Evolutionary conservation across 2,329 filamentous ascomycete species (phyloP).

Genomic region (Colletotrichum chrysophilum): DNA sequence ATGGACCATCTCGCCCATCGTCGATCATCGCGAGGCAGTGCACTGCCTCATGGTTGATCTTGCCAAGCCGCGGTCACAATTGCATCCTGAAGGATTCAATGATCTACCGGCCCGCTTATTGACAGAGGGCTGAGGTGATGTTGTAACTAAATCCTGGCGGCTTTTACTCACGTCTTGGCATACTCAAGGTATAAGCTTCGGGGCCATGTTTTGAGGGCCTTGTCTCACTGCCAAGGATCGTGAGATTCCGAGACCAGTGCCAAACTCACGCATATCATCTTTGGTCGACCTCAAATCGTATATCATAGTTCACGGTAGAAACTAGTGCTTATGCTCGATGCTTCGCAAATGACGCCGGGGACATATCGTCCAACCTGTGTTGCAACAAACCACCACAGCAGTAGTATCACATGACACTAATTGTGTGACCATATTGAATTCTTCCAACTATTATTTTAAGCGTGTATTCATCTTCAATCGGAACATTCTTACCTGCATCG

Average conservation of each 20-base stretch:
- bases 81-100: background rate
- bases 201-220: background rate
- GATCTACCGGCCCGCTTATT: background rate
- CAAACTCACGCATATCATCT: background rate
- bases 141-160: background rate
- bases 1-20: background rate
- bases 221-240: background rate
- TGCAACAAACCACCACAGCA: background rate
- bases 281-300: background rate
- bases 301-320: background rate
- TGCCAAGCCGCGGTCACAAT: background rate
- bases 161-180: background rate
- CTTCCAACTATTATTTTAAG: background rate
- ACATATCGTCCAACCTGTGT: too few species aligned
- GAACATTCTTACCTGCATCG: background rate
- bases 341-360: background rate
- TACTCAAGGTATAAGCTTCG: background rate
- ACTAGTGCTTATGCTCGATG: background rate
- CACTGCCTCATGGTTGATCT: background rate
- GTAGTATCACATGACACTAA: fast-evolving
- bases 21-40: background rate
- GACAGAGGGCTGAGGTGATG: background rate
- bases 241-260: background rate
- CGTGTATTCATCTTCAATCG: background rate
- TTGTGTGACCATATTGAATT: background rate